phyloP scores from a whole-genome alignment of 192 early-diverging fungal genomes.

The Umbelopsis isabellina region DNA sequence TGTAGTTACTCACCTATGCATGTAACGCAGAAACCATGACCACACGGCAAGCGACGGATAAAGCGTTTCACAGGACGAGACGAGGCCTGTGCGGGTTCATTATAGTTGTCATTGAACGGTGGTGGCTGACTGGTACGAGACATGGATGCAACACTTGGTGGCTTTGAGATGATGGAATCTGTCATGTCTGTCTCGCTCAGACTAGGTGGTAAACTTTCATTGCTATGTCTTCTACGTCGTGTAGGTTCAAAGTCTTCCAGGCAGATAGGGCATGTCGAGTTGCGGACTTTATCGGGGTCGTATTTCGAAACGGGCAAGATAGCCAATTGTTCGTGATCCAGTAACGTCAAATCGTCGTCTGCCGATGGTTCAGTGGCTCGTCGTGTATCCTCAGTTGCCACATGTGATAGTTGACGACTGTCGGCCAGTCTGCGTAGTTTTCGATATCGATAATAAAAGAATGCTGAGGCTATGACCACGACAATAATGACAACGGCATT shows the following conservation, averaged over 20 bases:
- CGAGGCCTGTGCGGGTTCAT: not conserved
- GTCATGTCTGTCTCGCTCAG: not conserved
- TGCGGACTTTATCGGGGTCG: constrained; percentile 31
- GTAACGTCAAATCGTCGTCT: not conserved
- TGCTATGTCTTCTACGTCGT: not conserved
- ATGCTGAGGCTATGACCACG: constrained; percentile 1
- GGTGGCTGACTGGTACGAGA: not conserved
- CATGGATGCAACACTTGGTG: not conserved
- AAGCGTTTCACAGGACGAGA: constrained; percentile 6
- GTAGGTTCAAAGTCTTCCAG: constrained; percentile 38
- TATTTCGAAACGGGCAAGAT: constrained; percentile 30
- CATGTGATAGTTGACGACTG: not conserved
- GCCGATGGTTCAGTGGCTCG: not conserved
- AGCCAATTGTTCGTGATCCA: constrained; percentile 18
- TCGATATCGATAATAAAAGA: constrained; percentile 18
- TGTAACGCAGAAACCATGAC: constrained; percentile 42
- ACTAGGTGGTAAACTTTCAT: not conserved
- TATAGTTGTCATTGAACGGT: not conserved
- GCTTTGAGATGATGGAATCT: constrained; percentile 4
- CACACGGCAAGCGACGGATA: constrained; percentile 40
- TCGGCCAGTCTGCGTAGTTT: constrained; percentile 1
- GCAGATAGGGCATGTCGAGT: constrained; percentile 42
- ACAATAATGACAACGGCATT: constrained; percentile 15
- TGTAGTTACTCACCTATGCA: constrained; percentile 36
- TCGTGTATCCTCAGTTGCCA: not conserved